Base-by-base conservation (phyloP, 163 green algal genomes). In the Scenedesmus sp. region DNA sequence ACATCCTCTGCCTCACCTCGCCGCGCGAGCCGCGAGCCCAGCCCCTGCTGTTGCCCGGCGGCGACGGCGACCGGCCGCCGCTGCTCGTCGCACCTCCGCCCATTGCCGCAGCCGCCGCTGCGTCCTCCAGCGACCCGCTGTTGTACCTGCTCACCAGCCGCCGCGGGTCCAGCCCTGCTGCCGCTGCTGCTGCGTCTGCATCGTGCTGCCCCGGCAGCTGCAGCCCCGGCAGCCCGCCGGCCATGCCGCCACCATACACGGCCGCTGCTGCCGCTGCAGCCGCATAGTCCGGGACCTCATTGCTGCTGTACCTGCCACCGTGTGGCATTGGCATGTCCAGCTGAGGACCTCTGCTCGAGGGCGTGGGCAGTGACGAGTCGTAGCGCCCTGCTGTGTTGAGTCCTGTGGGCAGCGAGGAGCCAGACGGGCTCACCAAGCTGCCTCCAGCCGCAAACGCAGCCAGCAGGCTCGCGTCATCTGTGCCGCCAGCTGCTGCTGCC, bases 201-300 rank as follows among this genome's bases (percentile, higher is more conserved):
- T 81, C 83, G 18, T 61, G 35, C 83, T 81, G 42, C 40, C 59
- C 40, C 24, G 79, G 42, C 24, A 85, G 42, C 79, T 37, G 24
- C 79, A 59, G 43, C 43, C 26, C 79, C 20, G 43, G 6, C 83
- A 81, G 43, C 6, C 61, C 65, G 18, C 83, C 83, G n/a, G 30
- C 35, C 83, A 88, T 61, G 59, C 59, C 83, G 18, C 37, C 35
- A 10, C 59, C 84, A 49, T 70, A 89, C 46, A 24, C 84, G 35
- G 84, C 84, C 33, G 84, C 84, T 30, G 84, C 84, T 33, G 84
- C 84, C 30, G 85, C 85, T 83, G 85, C 85, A 18, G 85, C 85
- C 22, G 85, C 85, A 82, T 83, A 83, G 44, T 83, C 85, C 15
- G 49, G 24, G 20, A 89, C 59, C 44, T 89, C 83, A 18, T 37